Percentiles rank a stretch among this genome's conserved stretches.
Conservation (phyloP, 345 rosid genomes). For the Melaleuca quinquenervia region DNA sequence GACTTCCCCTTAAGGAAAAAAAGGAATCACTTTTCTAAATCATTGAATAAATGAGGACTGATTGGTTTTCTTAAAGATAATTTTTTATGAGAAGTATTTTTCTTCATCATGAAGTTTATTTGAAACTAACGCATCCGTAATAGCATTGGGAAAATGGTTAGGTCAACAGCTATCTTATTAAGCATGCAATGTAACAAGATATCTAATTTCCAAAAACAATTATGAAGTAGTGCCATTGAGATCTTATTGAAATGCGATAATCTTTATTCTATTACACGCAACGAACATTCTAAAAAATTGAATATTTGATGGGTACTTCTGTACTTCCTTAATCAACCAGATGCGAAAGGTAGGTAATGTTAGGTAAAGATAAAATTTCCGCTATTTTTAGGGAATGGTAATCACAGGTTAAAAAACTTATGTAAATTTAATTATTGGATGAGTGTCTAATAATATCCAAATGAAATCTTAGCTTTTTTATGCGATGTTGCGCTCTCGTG, state of each 20-base stretch:
- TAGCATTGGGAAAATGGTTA: not conserved
- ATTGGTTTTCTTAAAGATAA: not conserved
- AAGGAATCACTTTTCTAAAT: accelerated
- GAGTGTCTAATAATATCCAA: not conserved
- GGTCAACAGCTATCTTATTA: not conserved
- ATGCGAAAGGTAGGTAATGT: accelerated
- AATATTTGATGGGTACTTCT: too few species aligned
- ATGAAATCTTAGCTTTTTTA: not conserved
- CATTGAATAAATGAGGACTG: not conserved
- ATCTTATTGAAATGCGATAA: not conserved
- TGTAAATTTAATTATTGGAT: not conserved
- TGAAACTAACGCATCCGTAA: not conserved
- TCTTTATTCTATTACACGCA: not conserved
- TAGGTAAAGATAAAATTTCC: accelerated
- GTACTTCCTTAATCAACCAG: accelerated
- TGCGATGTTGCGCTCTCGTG: not conserved
- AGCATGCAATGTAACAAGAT: not conserved
- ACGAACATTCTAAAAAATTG: too few species aligned
- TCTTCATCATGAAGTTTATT: accelerated
- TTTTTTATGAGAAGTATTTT: not conserved
- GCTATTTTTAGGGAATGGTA: not conserved
- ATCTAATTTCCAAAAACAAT: not conserved
- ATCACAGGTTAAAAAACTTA: accelerated
- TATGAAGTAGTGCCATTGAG: not conserved
- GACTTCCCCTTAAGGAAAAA: accelerated